Conservation (phyloP, 2,329 filamentous ascomycete species). For the Venturia oleaginea region DNA sequence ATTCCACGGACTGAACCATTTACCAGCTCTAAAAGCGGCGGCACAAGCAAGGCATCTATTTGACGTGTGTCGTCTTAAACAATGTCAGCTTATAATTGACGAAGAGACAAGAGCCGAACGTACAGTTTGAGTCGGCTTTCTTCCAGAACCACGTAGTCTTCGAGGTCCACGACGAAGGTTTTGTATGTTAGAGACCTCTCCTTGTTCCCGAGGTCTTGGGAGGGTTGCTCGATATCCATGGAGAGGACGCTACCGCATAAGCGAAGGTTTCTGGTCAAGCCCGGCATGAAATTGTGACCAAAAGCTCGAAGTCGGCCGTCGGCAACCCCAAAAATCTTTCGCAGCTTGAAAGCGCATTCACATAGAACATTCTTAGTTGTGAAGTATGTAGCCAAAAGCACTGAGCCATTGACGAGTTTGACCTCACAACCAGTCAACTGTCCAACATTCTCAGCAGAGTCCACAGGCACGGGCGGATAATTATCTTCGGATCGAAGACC, state of each 20-base stretch:
- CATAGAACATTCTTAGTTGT: background rate
- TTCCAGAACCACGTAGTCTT: background rate
- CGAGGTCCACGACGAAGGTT: background rate
- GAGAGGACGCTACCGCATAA: background rate
- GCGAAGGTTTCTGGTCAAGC: background rate
- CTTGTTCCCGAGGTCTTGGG: background rate
- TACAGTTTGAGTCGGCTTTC: background rate
- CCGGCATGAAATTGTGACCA: background rate
- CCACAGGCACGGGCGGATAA: background rate
- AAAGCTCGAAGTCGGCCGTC: background rate
- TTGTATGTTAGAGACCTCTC: background rate
- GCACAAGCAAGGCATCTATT: background rate
- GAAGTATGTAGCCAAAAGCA: background rate
- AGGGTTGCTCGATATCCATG: background rate
- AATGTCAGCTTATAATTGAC: background rate
- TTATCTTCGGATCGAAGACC: background rate
- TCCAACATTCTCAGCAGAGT: background rate
- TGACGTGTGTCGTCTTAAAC: background rate
- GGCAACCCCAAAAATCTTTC: background rate
- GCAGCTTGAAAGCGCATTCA: conserved; percentile 1
- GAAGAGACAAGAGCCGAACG: background rate
- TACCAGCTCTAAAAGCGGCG: background rate
- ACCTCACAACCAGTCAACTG: background rate
- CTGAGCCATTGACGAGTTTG: background rate
- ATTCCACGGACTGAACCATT: background rate